Base-by-base conservation (phyloP, 495 filamentous ascomycete genomes). In the Penicillium dipodomyicola region DNA sequence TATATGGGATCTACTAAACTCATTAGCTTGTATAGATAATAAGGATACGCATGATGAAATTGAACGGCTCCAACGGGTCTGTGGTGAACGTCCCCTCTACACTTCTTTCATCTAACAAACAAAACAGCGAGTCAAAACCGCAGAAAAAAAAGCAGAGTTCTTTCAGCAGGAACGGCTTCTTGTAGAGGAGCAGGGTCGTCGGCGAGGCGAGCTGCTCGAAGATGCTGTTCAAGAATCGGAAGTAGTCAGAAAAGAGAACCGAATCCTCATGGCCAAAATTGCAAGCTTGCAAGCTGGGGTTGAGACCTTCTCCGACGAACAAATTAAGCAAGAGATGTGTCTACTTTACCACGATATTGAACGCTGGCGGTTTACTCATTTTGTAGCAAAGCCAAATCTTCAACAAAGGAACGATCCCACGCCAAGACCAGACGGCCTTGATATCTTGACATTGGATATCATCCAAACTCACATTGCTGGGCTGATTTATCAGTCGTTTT, bases 291-390 rank as follows among this genome's bases (percentile, higher is more conserved):
- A 56, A 42, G 4, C 32, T 20, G 44, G 33, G 23, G 23, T 25
- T 0, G 22, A 56, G 23, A 23, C 25, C 3, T 22, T 49, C 11
- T 43, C 37, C 5, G 45, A 56, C 3, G 46, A 56, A 4, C 35
- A 56, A 1, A 11, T 5, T 11, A 40, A 39, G 4, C 32, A 20
- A 11, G 37, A 49, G 19, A 49, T 56, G 44, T 23, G 7, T 12
- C 23, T 40, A 15, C 46, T 56, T 12, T 43, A 56, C 17, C 33
- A 49, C 10, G 44, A 49, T 9, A 45, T 56, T 23, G 33, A 41
- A 10, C n/a, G n/a, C 1, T 56, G 54, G 54, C 8, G 11, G 2
- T 27, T 30, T 12, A 20, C 17, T 5, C 41, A 54, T 29, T 54
- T 46, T 20, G 14, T 15, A 9, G 9, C 12, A 27, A 15, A 12